Base-by-base conservation (phyloP, 2,329 filamentous ascomycete genomes). In the Elsinoe fawcettii region DNA sequence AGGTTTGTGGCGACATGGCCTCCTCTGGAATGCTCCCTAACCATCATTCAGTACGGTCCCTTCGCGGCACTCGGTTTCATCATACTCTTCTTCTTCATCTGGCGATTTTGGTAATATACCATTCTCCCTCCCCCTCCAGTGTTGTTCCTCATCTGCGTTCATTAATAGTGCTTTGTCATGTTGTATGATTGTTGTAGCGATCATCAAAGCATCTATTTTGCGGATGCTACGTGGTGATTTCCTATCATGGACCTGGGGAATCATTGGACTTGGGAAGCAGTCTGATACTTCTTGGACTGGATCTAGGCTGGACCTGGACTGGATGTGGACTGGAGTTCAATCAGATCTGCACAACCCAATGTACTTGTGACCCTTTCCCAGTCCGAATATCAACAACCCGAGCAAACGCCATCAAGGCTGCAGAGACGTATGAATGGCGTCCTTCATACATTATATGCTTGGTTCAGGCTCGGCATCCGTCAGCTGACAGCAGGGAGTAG, bases 31-130 rank as follows among this genome's bases (percentile, higher is more conserved):
- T 22, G 5, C n/a, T 16, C 51, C 49, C 67, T 73, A 56, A 72
- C 25, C 57, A 44, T 20, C n/a, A 12, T 32, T 53, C 62, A 84
- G 82, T 99, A 97, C 69, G 93, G 90, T 1, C 93, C 93, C 2
- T 85, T 97, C 73, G 92, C 81, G 25, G 89, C 80, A 2, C 76
- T 97, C 58, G 90, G 81, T 1, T 77, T 96, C 58, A 83, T 97
- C 61, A 85, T 97, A 60, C 70, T 97, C 56, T 71, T 96, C 61
- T 90, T 97, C 73, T 74, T 97, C 61, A 95, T 87, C 80, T 92
- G 90, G 87, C 84, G 90, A 62, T 96, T 97, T 76, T 95, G 96
- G 73, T 96, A 56, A 37, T 37, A 53, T 11, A 53, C 49, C 41
- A 46, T 22, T 39, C 11, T 27, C 20, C 12, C 25, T 51, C 34